Base-by-base conservation (phyloP, 768 basidiomycete genomes). In the button mushroom (Agaricus bisporus) region DNA sequence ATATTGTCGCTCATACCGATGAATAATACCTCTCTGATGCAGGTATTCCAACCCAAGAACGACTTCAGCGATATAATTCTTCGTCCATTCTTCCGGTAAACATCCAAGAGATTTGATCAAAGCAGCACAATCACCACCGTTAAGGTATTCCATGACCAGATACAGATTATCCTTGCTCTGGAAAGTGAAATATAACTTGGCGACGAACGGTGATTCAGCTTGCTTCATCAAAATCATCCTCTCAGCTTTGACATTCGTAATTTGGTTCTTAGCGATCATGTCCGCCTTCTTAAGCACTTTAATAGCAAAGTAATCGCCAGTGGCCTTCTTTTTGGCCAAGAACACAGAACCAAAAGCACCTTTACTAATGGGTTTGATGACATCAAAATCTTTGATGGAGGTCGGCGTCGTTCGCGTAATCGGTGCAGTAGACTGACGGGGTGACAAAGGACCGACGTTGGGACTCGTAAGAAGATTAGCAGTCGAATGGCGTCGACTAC, bases 201-300 rank as follows among this genome's bases (percentile, higher is more conserved):
- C 93, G 47, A 98, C 97, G 64, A 98, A 95, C 14, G 97, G 95
- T 8, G 94, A 97, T 68, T 97, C 94, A 1, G 95, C 90, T 69
- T 98, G 95, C 67, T 94, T 94, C 97, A 99, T 99, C 60, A 99
- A 79, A 63, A 99, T 99, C 86, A 97, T 98, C 54, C 97, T 82
- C 73, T 99, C 97, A 1, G 97, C 97, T 72, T 98, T 98, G 68
- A 99, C 97, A 66, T 98, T 99, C 46, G 97, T 98, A 67, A 99
- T 95, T 70, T 99, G 97, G 74, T 99, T 99, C 81, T 99, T 99
- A 38, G 97, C 91, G 67, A 99, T 98, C 97, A 99, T 99, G 71
- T 99, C 97, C n/a, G 94, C 92, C 75, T 99, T 99, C 75, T 95
- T 98, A 66, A 99, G 72, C n/a, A 98, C 95, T 71, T 99, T 99